Conservation (phyloP, 2,329 filamentous ascomycete species). For the Aspergillus japonicus region DNA sequence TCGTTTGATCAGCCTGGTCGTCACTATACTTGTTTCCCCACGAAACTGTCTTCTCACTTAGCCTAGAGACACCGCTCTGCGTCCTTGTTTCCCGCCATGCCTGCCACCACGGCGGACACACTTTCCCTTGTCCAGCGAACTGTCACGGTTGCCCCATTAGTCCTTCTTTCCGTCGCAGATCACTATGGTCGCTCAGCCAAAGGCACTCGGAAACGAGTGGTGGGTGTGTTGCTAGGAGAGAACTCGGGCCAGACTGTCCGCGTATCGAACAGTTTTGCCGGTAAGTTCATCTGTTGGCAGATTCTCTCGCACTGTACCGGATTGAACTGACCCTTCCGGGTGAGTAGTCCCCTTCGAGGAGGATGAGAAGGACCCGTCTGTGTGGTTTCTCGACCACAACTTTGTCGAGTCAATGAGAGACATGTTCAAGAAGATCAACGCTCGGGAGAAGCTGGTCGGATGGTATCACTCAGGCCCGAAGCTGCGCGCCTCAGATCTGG, state of each 20-base stretch:
- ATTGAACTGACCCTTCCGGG: slow-evolving; percentile 2
- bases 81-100: slow-evolving; percentile 61
- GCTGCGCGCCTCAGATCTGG: slow-evolving; percentile 89
- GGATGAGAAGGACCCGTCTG: slow-evolving; percentile 96
- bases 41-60: neutral
- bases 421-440: slow-evolving; percentile 99
- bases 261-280: slow-evolving; percentile 98
- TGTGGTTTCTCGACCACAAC: slow-evolving; percentile 99
- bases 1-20: neutral
- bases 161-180: slow-evolving; percentile 96
- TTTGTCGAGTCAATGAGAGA: slow-evolving; percentile 99
- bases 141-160: slow-evolving; percentile 95
- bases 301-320: neutral
- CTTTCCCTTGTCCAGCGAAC: slow-evolving; percentile 90
- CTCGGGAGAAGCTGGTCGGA: slow-evolving; percentile 95
- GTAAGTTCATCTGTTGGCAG: slow-evolving; percentile 51
- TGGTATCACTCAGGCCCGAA: slow-evolving; percentile 99
- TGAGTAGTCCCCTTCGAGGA: slow-evolving; percentile 90
- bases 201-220: slow-evolving; percentile 82
- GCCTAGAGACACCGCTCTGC: neutral
- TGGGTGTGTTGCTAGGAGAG: slow-evolving; percentile 90
- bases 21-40: neutral
- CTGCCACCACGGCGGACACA: slow-evolving; percentile 93
- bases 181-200: slow-evolving; percentile 95
- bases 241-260: slow-evolving; percentile 95